Percentiles rank a stretch among this genome's conserved stretches.
These are phyloP conservation scores for Recurvomyces mirabilis DNA, from an alignment of 495 filamentous ascomycete genomes.

Conservation along the genomic window DNA sequence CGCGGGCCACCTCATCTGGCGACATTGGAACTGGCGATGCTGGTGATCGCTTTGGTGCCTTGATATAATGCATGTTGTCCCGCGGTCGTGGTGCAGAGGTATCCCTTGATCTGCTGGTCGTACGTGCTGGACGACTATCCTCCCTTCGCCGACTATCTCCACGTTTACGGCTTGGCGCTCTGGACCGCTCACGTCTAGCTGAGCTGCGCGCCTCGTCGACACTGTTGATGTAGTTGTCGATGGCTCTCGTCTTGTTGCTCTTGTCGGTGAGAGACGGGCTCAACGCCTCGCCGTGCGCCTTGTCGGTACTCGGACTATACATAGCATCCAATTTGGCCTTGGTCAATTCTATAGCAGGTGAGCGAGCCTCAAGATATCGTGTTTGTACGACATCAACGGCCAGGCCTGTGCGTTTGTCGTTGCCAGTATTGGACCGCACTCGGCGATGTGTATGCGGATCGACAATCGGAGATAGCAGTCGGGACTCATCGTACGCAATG, in stretches of 20 bases:
- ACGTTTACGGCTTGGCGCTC: slow-evolving; percentile 38
- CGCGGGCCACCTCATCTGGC: slow-evolving; percentile 50
- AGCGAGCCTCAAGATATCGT: slow-evolving; percentile 3
- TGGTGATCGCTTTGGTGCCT: slow-evolving; percentile 74
- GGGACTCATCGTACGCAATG: neutral
- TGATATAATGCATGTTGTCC: slow-evolving; percentile 54
- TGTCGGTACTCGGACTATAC: neutral
- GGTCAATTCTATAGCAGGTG: slow-evolving; percentile 2
- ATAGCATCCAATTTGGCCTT: neutral
- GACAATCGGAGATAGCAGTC: slow-evolving; percentile 51
- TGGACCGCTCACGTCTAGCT: slow-evolving; percentile 42
- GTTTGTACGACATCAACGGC: slow-evolving; percentile 35
- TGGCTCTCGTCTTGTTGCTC: slow-evolving; percentile 44
- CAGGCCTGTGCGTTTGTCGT: slow-evolving; percentile 71
- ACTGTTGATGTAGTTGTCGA: slow-evolving; percentile 82
- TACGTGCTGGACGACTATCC: slow-evolving; percentile 31
- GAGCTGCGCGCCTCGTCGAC: slow-evolving; percentile 63
- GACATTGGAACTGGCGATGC: slow-evolving; percentile 90
- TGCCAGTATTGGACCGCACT: no score
- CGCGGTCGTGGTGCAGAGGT: slow-evolving; percentile 58
- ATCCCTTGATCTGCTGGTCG: slow-evolving; percentile 44
- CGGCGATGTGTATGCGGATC: no score
- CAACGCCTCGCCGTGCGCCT: neutral
- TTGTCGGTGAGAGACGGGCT: slow-evolving; percentile 30
- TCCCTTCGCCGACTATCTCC: slow-evolving; percentile 24